Evolutionary conservation across 345 rosid genomes (phyloP), one percentile per base, ranked within the genome.

Genomic region (Dipteronia dyeriana): DNA sequence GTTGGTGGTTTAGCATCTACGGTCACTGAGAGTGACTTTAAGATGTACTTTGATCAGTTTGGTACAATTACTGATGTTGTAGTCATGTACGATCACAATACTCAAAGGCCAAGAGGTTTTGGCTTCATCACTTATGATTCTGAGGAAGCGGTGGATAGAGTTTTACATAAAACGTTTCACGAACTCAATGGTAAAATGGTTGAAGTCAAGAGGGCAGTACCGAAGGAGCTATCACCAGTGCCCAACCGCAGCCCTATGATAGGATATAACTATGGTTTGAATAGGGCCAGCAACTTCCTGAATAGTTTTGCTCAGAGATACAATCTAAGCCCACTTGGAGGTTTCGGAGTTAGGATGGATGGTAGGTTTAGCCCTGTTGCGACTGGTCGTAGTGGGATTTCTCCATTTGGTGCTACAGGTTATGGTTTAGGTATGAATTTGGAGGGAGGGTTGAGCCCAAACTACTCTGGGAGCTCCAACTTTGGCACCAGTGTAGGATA

Each of bases 21-120:
- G 57, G 90, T 93, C 64, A 91, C 94, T 0, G 90, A 88, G 75
- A 82, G 86, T 1, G 94, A 91, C 81, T 95, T 95, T 65, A 90
- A 88, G 87, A 87, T 71, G 81, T 92, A 95, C 88, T 95, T 95
- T 74, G 97, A 86, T 84, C 97, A 92, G 81, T 96, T 89, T 60
- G 99, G 99, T 78, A 86, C 75, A 41, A 89, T 92, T 68, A 87
- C 91, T 25, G 99, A 96, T 76, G 98, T 94, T 77, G 98, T 94
- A 66, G 98, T 96, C 61, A 96, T 96, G 99, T 94, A 96, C 79
- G 99, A 96, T 84, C 99, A 96, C 86, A 96, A 92, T 73, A 96
- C 98, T 26, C 98, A 91, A 77, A 88, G 99, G 83, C 99, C 98
- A 75, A 90, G 99, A 88, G 99, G 99, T 66, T 96, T 94, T 75